These are phyloP conservation scores for Acanthamoeba royreba DNA, from an alignment of 208 protist genomes.

Conservation along the genomic window DNA sequence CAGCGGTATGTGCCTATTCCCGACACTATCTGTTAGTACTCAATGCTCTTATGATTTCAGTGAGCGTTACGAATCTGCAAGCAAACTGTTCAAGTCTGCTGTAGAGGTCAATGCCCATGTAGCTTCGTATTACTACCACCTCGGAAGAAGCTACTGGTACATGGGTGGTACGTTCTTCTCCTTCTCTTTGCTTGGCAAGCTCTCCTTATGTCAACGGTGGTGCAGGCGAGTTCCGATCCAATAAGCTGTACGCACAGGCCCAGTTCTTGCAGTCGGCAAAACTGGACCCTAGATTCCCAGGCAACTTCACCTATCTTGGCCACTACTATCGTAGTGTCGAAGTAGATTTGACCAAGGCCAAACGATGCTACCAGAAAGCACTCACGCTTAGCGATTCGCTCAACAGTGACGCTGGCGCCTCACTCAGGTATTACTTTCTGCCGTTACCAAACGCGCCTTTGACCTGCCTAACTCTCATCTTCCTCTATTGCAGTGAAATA, in stretches of 20 bases:
- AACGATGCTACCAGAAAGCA: slow-evolving; percentile 34
- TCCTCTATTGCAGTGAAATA: background rate
- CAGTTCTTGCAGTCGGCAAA: slow-evolving; percentile 32
- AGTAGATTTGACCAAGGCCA: background rate
- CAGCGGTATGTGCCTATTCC: background rate
- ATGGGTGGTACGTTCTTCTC: background rate
- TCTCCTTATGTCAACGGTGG: background rate
- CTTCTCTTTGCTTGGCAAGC: background rate
- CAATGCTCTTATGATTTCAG: background rate
- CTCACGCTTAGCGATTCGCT: background rate
- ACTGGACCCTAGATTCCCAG: background rate
- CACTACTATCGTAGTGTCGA: slow-evolving; percentile 9
- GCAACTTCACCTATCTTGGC: slow-evolving; percentile 40
- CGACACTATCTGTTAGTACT: background rate
- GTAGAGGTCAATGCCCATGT: background rate
- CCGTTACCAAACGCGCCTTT: background rate
- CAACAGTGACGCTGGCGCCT: background rate
- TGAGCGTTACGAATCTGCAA: background rate
- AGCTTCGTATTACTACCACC: background rate
- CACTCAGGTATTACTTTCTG: too few relatives aligned
- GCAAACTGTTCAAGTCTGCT: background rate
- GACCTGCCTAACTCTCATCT: too few relatives aligned
- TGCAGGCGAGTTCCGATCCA: background rate
- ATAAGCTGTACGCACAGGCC: background rate
- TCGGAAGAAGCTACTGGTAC: background rate